Evolutionary conservation across 1,284 basidiomycete genomes (phyloP).

Genomic region (Hemileia vastatrix): DNA sequence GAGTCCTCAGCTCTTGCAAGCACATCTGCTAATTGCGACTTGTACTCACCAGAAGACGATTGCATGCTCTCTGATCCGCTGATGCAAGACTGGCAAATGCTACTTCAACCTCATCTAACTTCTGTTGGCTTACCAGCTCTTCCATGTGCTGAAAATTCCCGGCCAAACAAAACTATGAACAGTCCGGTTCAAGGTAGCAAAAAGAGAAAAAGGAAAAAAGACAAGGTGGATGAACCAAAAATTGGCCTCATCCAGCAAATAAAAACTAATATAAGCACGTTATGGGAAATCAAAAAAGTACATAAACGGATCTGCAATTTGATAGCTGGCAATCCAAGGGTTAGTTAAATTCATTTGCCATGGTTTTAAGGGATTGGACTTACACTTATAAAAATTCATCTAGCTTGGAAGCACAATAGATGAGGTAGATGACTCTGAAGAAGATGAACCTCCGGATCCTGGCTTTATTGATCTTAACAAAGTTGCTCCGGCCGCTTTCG

Average conservation of each 20-base stretch:
- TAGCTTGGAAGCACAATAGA: slow-evolving; percentile 3
- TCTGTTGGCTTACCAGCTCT: too few relatives aligned
- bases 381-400: too few relatives aligned
- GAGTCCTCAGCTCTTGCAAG: too few relatives aligned
- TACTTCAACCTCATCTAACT: too few relatives aligned
- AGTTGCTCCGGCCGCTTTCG: slow-evolving; percentile 3
- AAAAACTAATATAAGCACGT: slow-evolving; percentile 9
- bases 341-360: neutral
- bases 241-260: slow-evolving; percentile 1
- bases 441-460: slow-evolving; percentile 14
- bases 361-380: neutral
- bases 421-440: slow-evolving; percentile 6
- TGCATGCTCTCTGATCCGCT: too few relatives aligned
- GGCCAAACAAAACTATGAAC: too few relatives aligned
- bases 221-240: slow-evolving; percentile 3
- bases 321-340: slow-evolving; percentile 9
- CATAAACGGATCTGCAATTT: slow-evolving; percentile 9
- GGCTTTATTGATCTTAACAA: too few relatives aligned
- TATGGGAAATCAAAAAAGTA: slow-evolving; percentile 22
- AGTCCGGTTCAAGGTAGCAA: too few relatives aligned
- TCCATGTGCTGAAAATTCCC: too few relatives aligned
- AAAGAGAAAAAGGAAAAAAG: slow-evolving; percentile 3
- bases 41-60: too few relatives aligned
- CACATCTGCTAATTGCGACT: too few relatives aligned
- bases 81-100: too few relatives aligned